phyloP scores from a whole-genome alignment of 106 monocot genomes.

The Acorus calamus region DNA sequence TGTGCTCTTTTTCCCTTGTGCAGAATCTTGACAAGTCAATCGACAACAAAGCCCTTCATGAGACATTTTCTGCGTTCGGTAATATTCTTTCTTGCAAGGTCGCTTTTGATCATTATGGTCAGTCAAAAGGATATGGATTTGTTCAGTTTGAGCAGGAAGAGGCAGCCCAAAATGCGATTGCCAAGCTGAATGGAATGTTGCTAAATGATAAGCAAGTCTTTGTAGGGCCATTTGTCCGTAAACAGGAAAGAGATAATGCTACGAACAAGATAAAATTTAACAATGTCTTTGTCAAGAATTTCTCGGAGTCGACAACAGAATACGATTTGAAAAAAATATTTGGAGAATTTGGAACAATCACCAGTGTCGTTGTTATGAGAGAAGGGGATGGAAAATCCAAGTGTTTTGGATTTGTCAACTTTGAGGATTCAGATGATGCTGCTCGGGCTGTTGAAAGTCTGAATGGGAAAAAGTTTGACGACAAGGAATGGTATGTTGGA shows the following conservation, averaged over 20 bases:
- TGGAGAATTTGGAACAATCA: slow-evolving; percentile 46
- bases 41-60: slow-evolving; percentile 75
- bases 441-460: background rate
- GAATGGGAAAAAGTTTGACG: too few relatives aligned
- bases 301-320: slow-evolving; percentile 48
- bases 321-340: slow-evolving; percentile 40
- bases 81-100: slow-evolving; percentile 29
- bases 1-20: background rate
- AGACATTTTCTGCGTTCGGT: slow-evolving; percentile 64
- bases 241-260: slow-evolving; percentile 54
- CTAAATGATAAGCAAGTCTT: slow-evolving; percentile 60
- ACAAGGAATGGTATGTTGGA: too few relatives aligned
- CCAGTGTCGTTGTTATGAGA: slow-evolving; percentile 63
- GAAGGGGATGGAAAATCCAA: slow-evolving; percentile 60
- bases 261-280: slow-evolving; percentile 35
- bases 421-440: too few relatives aligned
- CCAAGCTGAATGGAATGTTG: slow-evolving; percentile 62
- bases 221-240: slow-evolving; percentile 66
- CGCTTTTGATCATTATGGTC: slow-evolving; percentile 27
- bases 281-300: slow-evolving; percentile 70
- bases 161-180: slow-evolving; percentile 53
- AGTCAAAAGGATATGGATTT: slow-evolving; percentile 77
- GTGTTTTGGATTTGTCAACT: slow-evolving; percentile 47
- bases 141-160: slow-evolving; percentile 69
- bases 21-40: slow-evolving; percentile 92